These are phyloP conservation scores for Blastocystis sp. DNA, from an alignment of 352 stramenopile genomes.

Conservation along the genomic window DNA sequence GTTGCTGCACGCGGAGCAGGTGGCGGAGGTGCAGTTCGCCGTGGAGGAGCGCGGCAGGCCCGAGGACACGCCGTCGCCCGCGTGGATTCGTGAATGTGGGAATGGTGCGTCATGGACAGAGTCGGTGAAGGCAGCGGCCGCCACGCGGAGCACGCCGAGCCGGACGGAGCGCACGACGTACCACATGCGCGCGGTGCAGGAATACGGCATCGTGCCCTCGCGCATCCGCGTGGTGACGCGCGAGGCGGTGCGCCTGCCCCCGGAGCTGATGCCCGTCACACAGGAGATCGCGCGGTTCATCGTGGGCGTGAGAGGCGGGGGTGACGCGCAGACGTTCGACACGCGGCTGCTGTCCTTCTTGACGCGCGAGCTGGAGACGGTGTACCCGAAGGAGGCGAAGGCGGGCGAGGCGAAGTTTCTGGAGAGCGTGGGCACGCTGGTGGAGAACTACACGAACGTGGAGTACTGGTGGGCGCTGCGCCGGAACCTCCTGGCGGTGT, in stretches of 20 bases:
- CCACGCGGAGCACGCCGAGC: no score
- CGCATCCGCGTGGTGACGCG: neutral
- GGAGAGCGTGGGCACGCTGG: neutral
- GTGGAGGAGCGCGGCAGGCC: neutral
- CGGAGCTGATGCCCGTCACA: neutral
- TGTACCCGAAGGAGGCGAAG: neutral
- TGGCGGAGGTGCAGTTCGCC: neutral
- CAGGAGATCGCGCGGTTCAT: neutral
- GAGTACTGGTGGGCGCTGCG: conserved; percentile 26
- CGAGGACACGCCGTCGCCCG: neutral
- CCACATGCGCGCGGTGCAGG: no score
- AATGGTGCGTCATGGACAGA: neutral
- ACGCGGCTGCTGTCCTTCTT: neutral
- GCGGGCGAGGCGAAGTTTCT: neutral
- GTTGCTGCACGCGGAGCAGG: neutral
- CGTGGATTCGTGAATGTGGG: neutral
- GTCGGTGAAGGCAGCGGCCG: neutral
- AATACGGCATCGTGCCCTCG: neutral
- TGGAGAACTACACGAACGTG: neutral
- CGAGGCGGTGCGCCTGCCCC: neutral
- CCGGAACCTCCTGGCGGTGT: conserved; percentile 15
- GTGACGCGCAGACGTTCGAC: neutral
- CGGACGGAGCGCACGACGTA: no score
- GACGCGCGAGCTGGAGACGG: neutral
- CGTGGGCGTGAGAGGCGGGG: neutral